phyloP scores from a whole-genome alignment of 305 asterid genomes.

The Fraxinus paxiana region DNA sequence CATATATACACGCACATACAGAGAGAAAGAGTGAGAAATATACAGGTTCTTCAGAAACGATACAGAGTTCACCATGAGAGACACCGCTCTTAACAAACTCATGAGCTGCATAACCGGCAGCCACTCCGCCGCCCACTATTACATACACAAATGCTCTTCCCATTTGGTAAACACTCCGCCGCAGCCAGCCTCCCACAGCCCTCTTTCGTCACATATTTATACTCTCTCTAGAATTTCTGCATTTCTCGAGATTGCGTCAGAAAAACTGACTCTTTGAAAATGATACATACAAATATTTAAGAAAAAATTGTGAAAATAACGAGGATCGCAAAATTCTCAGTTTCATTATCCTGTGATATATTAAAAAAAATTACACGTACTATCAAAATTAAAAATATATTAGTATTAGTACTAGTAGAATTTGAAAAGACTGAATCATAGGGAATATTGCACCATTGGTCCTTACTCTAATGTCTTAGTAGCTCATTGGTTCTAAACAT shows the following conservation, averaged over 20 bases:
- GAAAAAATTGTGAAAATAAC: not conserved
- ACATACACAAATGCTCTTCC: conserved; percentile 89
- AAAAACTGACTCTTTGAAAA: conserved; percentile 32
- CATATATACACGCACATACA: not conserved
- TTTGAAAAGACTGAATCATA: not conserved
- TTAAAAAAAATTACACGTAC: not conserved
- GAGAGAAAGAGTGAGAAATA: not conserved
- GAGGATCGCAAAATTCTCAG: conserved; percentile 8
- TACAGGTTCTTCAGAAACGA: conserved; percentile 88
- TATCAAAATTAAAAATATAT: not conserved
- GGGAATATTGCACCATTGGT: not conserved
- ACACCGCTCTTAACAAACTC: conserved; percentile 79
- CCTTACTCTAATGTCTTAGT: not conserved
- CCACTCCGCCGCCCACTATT: conserved; percentile 89
- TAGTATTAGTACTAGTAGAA: no score
- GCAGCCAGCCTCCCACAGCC: conserved; percentile 8
- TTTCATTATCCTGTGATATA: not conserved
- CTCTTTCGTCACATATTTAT: conserved; percentile 3
- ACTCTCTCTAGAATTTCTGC: conserved; percentile 12
- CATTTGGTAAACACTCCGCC: conserved; percentile 36
- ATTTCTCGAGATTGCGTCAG: conserved; percentile 24
- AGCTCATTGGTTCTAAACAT: not conserved
- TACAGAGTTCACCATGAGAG: conserved; percentile 78
- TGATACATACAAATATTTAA: not conserved
- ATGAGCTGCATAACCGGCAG: conserved; percentile 91